Percentiles rank a stretch among this genome's conserved stretches.
phyloP scores from a whole-genome alignment of 805 yeast species.

The Lipomyces kockii region DNA sequence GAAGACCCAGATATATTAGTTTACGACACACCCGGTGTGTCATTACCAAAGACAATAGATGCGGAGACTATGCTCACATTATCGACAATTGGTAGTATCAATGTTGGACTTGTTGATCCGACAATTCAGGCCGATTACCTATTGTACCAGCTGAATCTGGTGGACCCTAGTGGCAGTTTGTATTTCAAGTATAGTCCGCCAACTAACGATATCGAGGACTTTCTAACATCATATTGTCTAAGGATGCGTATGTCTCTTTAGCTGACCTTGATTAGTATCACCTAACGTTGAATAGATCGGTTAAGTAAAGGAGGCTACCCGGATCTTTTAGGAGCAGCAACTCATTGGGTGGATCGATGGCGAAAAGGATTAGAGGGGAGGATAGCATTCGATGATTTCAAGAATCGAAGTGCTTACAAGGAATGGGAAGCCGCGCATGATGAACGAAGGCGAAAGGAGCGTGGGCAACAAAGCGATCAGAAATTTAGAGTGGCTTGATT shows the following conservation, averaged over 20 bases:
- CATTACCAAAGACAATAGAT: slow-evolving; percentile 71
- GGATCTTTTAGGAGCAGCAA: slow-evolving; percentile 66
- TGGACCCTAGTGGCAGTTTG: slow-evolving; percentile 43
- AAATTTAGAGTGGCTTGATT: not conserved
- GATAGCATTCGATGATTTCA: slow-evolving; percentile 43
- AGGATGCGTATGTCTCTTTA: slow-evolving; percentile 20
- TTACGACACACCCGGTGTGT: slow-evolving; percentile 93
- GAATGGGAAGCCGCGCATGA: slow-evolving; percentile 28
- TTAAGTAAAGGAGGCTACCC: slow-evolving; percentile 40
- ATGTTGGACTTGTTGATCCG: slow-evolving; percentile 73
- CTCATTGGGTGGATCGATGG: slow-evolving; percentile 66
- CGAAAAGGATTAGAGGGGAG: slow-evolving; percentile 57
- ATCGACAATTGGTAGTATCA: slow-evolving; percentile 75
- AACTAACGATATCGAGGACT: slow-evolving; percentile 69
- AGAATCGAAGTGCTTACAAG: slow-evolving; percentile 29
- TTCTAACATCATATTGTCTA: slow-evolving; percentile 49
- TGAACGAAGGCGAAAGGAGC: not conserved
- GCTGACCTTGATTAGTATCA: not conserved
- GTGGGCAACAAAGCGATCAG: not conserved
- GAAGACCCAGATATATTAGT: slow-evolving; percentile 67
- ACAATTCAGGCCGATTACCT: slow-evolving; percentile 85
- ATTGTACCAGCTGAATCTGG: slow-evolving; percentile 65
- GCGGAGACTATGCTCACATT: slow-evolving; percentile 74
- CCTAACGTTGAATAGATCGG: slow-evolving; percentile 38
- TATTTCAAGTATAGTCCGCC: slow-evolving; percentile 63